Percentiles rank a stretch among this genome's conserved stretches.
phyloP scores from a whole-genome alignment of 176 grass and related monocot species.

The maize (Zea mays) region DNA sequence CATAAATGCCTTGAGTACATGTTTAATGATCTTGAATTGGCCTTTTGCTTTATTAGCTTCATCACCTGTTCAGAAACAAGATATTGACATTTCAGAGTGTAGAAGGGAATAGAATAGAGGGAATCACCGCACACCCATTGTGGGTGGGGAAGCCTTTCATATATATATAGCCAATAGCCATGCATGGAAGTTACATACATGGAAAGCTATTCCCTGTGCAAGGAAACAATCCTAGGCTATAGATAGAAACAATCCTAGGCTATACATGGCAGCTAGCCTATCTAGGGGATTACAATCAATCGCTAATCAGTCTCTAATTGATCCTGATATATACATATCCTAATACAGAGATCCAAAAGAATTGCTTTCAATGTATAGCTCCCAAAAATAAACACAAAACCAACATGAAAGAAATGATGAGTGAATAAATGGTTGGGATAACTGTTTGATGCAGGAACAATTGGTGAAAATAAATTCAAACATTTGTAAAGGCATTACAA shows the following conservation, averaged over 20 bases:
- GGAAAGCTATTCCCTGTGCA: no score
- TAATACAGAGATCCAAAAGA: background rate
- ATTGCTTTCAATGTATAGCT: background rate
- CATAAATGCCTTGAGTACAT: conserved; percentile 91
- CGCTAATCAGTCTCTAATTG: no score
- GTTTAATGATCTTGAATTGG: conserved; percentile 81
- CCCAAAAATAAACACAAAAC: background rate
- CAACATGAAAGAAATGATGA: conserved; percentile 19
- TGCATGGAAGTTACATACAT: no score
- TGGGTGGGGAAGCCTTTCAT: no score
- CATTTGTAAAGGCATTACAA: conserved; percentile 17
- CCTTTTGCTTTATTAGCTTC: conserved; percentile 56
- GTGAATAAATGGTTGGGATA: conserved; percentile 1
- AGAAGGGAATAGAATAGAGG: no score
- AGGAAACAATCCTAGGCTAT: no score
- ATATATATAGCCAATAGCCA: no score
- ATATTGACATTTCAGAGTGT: background rate
- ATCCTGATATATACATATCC: no score
- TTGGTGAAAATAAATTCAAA: background rate
- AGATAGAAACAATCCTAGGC: no score
- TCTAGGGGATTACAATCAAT: no score
- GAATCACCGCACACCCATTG: no score
- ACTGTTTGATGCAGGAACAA: background rate
- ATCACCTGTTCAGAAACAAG: conserved; percentile 54
- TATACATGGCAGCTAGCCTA: no score